phyloP scores from a whole-genome alignment of 2,329 filamentous ascomycete species.

The Penicillium sp. region DNA sequence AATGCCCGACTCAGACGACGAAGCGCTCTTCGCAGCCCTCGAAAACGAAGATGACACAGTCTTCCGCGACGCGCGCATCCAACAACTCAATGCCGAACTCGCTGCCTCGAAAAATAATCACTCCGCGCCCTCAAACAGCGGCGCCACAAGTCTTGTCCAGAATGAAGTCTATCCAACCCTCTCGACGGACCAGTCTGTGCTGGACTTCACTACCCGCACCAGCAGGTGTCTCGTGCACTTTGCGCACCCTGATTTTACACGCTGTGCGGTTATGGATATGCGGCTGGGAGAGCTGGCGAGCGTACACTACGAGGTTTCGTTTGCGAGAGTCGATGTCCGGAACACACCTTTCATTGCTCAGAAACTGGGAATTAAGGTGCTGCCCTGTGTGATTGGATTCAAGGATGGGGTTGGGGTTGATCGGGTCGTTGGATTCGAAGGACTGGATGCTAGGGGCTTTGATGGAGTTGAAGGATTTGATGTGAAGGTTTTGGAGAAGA shows the following conservation, averaged over 20 bases:
- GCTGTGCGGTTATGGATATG: constrained; percentile 62
- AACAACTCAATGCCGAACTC: constrained; percentile 60
- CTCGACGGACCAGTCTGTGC: constrained; percentile 55
- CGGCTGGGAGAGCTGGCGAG: constrained; percentile 51
- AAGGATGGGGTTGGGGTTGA: constrained; percentile 47
- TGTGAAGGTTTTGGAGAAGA: constrained; percentile 44
- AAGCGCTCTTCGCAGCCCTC: constrained; percentile 60
- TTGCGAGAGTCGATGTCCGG: constrained; percentile 48
- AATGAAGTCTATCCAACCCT: constrained; percentile 40
- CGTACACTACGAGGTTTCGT: constrained; percentile 44
- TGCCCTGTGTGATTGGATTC: constrained; percentile 52
- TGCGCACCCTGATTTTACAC: constrained; percentile 62
- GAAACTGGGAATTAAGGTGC: constrained; percentile 46
- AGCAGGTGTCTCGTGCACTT: constrained; percentile 62
- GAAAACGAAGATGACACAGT: constrained; percentile 53
- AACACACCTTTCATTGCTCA: constrained; percentile 49
- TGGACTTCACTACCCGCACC: constrained; percentile 60
- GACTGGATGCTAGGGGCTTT: constrained; percentile 38
- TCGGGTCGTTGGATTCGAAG: constrained; percentile 50
- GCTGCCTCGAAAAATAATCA: constrained; percentile 47
- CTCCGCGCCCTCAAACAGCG: constrained; percentile 35
- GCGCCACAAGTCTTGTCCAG: constrained; percentile 25
- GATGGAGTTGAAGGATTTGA: constrained; percentile 43
- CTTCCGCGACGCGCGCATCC: constrained; percentile 58
- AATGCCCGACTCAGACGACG: constrained; percentile 54